phyloP scores from a whole-genome alignment of 2,329 filamentous ascomycete species.

The Lecanicillium sp. region DNA sequence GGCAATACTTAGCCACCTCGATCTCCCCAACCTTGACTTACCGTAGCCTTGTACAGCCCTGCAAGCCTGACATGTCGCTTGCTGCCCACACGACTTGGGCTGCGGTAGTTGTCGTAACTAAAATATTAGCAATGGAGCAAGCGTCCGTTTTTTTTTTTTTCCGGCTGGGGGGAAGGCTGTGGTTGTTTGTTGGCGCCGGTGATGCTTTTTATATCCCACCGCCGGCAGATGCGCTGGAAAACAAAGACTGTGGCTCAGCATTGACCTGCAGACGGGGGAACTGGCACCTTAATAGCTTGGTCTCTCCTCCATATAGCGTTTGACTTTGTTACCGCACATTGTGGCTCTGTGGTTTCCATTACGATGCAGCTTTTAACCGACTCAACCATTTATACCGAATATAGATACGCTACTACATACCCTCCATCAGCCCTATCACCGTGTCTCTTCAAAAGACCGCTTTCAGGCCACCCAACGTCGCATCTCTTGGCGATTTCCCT shows the following conservation, averaged over 20 bases:
- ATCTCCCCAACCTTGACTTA: too few relatives aligned
- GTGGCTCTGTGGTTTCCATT: too few relatives aligned
- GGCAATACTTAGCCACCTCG: too few relatives aligned
- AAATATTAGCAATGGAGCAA: too few relatives aligned
- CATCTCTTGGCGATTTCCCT: background rate
- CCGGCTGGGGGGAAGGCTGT: background rate
- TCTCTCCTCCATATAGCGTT: too few relatives aligned
- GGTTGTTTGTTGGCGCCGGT: background rate
- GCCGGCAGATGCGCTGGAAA: background rate
- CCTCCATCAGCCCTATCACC: conserved; percentile 3
- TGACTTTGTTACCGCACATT: too few relatives aligned
- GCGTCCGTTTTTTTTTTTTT: background rate
- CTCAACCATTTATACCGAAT: background rate
- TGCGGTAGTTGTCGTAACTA: too few relatives aligned
- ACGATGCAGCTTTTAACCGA: background rate
- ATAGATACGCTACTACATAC: background rate
- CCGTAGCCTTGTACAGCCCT: too few relatives aligned
- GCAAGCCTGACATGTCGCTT: too few relatives aligned
- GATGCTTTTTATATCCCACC: background rate
- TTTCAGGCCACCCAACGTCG: background rate
- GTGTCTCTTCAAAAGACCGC: background rate
- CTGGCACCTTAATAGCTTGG: too few relatives aligned
- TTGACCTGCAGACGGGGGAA: too few relatives aligned
- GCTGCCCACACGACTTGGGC: too few relatives aligned
- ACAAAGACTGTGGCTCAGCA: background rate